Base-by-base conservation (phyloP, 2,329 filamentous ascomycete species). In the Chalaropsis thielavioides region DNA sequence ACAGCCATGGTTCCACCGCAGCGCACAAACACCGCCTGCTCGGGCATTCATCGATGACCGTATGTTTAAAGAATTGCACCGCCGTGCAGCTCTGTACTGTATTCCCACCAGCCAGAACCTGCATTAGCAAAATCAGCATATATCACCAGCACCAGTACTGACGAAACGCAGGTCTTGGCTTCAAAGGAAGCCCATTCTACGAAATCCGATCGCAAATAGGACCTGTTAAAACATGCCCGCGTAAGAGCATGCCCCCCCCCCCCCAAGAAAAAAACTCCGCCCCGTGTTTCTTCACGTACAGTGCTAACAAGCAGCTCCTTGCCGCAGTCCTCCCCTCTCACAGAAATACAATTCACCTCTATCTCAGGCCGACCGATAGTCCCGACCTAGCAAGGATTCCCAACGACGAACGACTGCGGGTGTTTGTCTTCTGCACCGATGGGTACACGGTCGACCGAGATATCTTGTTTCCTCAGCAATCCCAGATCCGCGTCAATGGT, bases 401-500 rank as follows among this genome's bases (percentile, higher is more conserved):
- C 31, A 73, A 74, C 7, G 84, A 92, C 68, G 77, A 80, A n/a
- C 80, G 80, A 13, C 76, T 87, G 70, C 83, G 85, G 61, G 80
- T 96, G 51, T 87, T 96, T 82, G 80, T 96, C 3, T 96, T 95
- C 72, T 95, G 91, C 71, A 85, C 89, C 2, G 78, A 79, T 0
- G 87, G 90, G 65, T 79, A 79, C 17, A 75, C 80, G 15, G 83
- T 81, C 17, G 74, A 78, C 2, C 88, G 89, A 62, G 90, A 97
- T 68, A 85, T 99, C 64, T 78, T 89, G 0, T 99, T 99, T 69
- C 94, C 94, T 1, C 85, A 92, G 70, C 91, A 96, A 75, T 88
- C 94, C 40, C 94, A 99, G 73, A 81, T 99, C 66, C 92, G 91
- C 72, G 84, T 96, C 65, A 99, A 99, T 70, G 82, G 85, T 10